Evolutionary conservation across 257 asterid genomes (phyloP).

Genomic region (Cruciata laevipes): DNA sequence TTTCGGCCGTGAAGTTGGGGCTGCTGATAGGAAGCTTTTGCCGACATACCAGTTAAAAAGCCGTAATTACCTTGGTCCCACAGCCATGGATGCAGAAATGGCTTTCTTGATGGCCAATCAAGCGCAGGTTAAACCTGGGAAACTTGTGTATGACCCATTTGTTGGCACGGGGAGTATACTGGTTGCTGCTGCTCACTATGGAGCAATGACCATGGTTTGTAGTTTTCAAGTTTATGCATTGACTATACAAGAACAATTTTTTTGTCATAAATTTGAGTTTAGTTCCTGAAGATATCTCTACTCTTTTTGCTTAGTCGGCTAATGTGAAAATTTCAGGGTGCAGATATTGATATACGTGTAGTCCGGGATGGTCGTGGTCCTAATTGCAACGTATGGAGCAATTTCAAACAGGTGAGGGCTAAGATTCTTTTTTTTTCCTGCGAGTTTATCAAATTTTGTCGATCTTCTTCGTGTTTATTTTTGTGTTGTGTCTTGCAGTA

Average conservation of each 20-base stretch:
- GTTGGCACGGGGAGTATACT: slow-evolving; percentile 99
- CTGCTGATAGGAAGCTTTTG: slow-evolving; percentile 83
- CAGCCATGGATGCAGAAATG: slow-evolving; percentile 99
- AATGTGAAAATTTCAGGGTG: slow-evolving; percentile 70
- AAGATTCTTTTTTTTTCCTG: neutral
- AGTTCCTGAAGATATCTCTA: neutral
- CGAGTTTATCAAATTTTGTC: neutral
- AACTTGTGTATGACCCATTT: slow-evolving; percentile 91
- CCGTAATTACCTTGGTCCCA: slow-evolving; percentile 95
- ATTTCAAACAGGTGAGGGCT: slow-evolving; percentile 67
- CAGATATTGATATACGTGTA: slow-evolving; percentile 98
- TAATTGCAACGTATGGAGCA: slow-evolving; percentile 92
- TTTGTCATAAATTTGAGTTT: neutral
- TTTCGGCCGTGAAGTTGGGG: slow-evolving; percentile 83
- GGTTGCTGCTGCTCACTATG: slow-evolving; percentile 95
- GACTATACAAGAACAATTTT: neutral
- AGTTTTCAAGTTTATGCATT: slow-evolving; percentile 11
- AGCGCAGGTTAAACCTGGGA: slow-evolving; percentile 83
- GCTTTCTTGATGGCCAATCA: slow-evolving; percentile 99
- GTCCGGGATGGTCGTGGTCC: slow-evolving; percentile 99
- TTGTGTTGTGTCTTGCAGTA: slow-evolving; percentile 44
- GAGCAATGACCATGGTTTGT: slow-evolving; percentile 96
- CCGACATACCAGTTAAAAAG: slow-evolving; percentile 91
- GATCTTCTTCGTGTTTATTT: neutral
- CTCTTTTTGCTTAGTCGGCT: slow-evolving; percentile 17